Evolutionary conservation across 2,329 filamentous ascomycete genomes (phyloP), one percentile per base, ranked within the genome.

Genomic region (Talaromyces funiculosus): DNA sequence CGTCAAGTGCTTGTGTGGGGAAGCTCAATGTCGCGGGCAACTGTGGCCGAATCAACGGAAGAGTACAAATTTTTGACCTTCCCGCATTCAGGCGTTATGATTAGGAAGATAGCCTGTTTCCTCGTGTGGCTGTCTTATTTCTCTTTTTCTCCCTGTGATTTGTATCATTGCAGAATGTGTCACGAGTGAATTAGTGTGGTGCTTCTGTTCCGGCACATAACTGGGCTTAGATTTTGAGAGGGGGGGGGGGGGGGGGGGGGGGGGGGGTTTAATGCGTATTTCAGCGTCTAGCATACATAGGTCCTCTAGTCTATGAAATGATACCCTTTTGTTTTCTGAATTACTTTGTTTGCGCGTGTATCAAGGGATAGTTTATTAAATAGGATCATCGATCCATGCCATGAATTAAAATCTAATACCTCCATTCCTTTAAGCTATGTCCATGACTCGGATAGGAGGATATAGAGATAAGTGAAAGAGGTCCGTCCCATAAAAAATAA

Each of bases 1-100:
- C 0, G 71, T 77, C 8, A 70, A 68, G 40, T 81, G 78, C 68
- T 68, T 77, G 1, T 81, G 78, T 55, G 77, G 77, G 0, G 76
- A 75, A 54, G 47, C 57, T 4, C 73, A 75, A 12, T 81, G 78
- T 62, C 74, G 78, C 12, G 73, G 75, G 1, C 75, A 77, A 22
- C 65, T 81, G 3, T 80, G 78, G 76, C 72, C 73, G 0, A 75
- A 72, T 59, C 66, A 70, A 24, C 68, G 73, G 14, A 76, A 76
- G 60, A 68, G 70, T 5, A 68, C 64, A 1, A 66, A 65, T 47
- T 8, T 59, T 14, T 53, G n/a, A 59, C 42, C n/a, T 20, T 45
- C 14, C 9, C 3, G 12, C 8, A 6, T 9, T 54, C 22, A 33
- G 10, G n/a, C 26, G 31, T 33, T 33, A 10, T 12, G 9, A 8